phyloP scores from a whole-genome alignment of 2,329 filamentous ascomycete genomes.

The Fusarium ramigenum region DNA sequence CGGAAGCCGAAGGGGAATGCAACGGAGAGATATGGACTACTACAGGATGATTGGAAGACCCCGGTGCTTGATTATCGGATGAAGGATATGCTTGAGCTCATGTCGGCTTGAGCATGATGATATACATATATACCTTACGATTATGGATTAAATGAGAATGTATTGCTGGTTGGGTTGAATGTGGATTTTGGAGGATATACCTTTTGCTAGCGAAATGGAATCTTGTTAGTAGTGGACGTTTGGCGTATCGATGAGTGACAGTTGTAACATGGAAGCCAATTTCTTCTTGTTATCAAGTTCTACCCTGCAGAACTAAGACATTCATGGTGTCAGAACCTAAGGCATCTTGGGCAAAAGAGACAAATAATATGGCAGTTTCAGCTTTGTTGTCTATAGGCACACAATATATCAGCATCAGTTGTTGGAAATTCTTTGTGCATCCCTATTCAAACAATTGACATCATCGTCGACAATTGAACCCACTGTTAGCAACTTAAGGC shows the following conservation, averaged over 20 bases:
- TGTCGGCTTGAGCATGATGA: constrained; percentile 41
- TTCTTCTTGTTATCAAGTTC: neutral
- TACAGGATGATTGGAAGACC: constrained; percentile 72
- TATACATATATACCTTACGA: constrained; percentile 3
- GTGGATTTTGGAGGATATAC: constrained; percentile 25
- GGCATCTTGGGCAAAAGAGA: too few species aligned
- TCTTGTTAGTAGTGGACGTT: neutral
- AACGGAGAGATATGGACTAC: constrained; percentile 68
- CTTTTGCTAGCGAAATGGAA: constrained; percentile 8
- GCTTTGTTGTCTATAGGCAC: neutral
- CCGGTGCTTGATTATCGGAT: constrained; percentile 70
- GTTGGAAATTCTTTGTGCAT: neutral
- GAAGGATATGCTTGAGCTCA: constrained; percentile 68
- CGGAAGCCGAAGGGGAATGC: constrained; percentile 67
- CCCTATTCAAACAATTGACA: neutral
- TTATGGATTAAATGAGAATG: constrained; percentile 7
- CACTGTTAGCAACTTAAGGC: neutral
- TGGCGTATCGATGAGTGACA: neutral
- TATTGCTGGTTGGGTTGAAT: neutral
- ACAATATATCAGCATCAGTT: neutral
- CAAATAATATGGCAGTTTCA: neutral
- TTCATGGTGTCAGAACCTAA: too few species aligned
- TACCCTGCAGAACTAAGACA: neutral
- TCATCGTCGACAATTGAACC: neutral
- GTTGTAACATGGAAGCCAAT: neutral